A percentile compares a stretch with the other conserved stretches of the same genome.
Conservation (phyloP, 768 basidiomycete genomes). For the Naganishia randhawae region DNA sequence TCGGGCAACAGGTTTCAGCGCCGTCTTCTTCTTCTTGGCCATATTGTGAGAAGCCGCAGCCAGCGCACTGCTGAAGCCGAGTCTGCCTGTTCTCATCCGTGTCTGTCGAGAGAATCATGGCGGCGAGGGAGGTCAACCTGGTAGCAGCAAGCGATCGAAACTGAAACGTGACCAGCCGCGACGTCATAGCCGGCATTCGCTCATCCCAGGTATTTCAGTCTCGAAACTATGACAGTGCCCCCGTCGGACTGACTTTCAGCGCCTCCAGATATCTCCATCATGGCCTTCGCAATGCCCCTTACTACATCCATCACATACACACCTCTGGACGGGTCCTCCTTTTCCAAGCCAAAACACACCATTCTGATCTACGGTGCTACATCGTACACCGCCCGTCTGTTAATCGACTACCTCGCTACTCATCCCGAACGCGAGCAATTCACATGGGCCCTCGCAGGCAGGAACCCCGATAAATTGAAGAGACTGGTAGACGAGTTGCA, state of each 20-base stretch:
- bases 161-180: not conserved
- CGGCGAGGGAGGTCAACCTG: no score
- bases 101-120: no score
- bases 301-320: slow-evolving; percentile 12
- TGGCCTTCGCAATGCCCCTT: slow-evolving; percentile 10
- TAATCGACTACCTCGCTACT: slow-evolving; percentile 62
- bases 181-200: not conserved
- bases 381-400: slow-evolving; percentile 62
- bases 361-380: slow-evolving; percentile 47
- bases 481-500: slow-evolving; percentile 32
- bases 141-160: not conserved
- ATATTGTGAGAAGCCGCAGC: slow-evolving; percentile 30
- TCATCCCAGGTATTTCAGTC: not conserved
- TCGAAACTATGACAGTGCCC: not conserved
- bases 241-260: not conserved
- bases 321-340: slow-evolving; percentile 17
- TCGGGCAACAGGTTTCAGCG: slow-evolving; percentile 46
- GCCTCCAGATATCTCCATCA: not conserved
- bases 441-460: slow-evolving; percentile 66
- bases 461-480: slow-evolving; percentile 54
- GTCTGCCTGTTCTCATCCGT: no score
- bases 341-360: slow-evolving; percentile 33
- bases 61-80: no score
- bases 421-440: slow-evolving; percentile 63
- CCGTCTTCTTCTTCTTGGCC: slow-evolving; percentile 49